These are phyloP conservation scores for Botrytis sinoallii DNA, from an alignment of 2,329 filamentous ascomycete genomes.

Conservation along the genomic window DNA sequence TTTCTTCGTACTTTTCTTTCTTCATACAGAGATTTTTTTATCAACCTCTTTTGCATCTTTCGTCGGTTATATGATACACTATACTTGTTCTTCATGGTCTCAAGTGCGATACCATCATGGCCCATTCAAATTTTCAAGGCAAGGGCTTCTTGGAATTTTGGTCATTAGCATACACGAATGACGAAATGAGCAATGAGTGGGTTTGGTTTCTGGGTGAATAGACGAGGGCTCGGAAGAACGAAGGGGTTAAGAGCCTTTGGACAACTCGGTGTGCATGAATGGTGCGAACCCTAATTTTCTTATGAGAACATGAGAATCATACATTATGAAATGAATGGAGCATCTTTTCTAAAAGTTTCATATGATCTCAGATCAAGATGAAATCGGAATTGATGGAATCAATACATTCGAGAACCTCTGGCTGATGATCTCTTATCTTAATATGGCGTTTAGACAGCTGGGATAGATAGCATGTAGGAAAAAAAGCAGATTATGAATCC, in stretches of 20 bases:
- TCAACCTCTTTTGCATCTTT: conserved; percentile 18
- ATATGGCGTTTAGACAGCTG: conserved; percentile 19
- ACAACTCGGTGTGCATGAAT: not conserved
- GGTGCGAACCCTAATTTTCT: not conserved
- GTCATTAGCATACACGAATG: conserved; percentile 3
- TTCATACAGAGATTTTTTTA: conserved; percentile 14
- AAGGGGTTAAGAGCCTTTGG: conserved; percentile 7
- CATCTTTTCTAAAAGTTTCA: not conserved
- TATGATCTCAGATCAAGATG: not conserved
- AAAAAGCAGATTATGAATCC: conserved; percentile 4
- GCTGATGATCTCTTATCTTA: conserved; percentile 16
- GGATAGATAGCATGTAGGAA: conserved; percentile 18
- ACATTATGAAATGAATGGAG: conserved; percentile 10
- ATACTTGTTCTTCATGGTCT: conserved; percentile 12
- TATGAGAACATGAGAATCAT: conserved; percentile 1
- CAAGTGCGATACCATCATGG: conserved; percentile 4
- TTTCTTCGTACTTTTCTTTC: conserved; percentile 1
- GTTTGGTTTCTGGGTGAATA: conserved; percentile 2
- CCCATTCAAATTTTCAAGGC: not conserved
- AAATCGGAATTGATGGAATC: not conserved
- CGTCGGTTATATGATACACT: conserved; percentile 19
- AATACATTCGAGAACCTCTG: not conserved
- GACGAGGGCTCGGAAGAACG: conserved; percentile 3
- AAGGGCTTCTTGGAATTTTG: not conserved
- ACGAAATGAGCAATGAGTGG: not conserved